Base-by-base conservation (phyloP, 352 stramenopile genomes). In the Pythium apleroticum region DNA sequence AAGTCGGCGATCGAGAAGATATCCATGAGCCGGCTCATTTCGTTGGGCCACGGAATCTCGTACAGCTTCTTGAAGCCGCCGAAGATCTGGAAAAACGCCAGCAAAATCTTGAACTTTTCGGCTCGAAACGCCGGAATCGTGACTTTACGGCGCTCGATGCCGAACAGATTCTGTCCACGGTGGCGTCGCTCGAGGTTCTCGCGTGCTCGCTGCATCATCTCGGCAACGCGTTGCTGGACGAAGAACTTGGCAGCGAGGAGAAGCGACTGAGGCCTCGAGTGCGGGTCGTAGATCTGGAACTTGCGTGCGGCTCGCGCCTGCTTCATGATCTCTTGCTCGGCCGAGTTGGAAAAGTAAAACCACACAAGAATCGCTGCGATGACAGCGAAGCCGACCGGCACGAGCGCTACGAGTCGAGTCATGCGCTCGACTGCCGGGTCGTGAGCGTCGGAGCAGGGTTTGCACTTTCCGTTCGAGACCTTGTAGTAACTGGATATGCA, bases 61-160 rank as follows among this genome's bases (percentile, higher is more conserved):
- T 92, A 92, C 8, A 84, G 69, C 33, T 84, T 77, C 52, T 92
- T 90, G 59, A 90, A 89, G 45, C 80, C 77, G 3, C 80, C 80
- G 49, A 92, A 80, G 33, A 92, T 74, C 62, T 92, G 84, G 60
- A 92, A 90, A 61, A 90, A 92, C 11, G 74, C 79, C 14, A 92
- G 60, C 63, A 92, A 56, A 35, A 92, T 92, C 69, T 92, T 92
- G 52, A 92, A 84, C 55, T 92, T 92, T 30, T 92, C 84, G 3
- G 81, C 69, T 10, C 78, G 74, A 37, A 84, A 79, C 12, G 65
- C 22, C 17, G 78, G 70, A 7, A 72, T 62, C 22, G 66, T 39
- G 6, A 70, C 58, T 10, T 20, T 6, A 4, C 53, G 55, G 1
- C 64, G 80, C 8, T 65, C 54, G 28, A 90, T 89, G 0, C 68